Conservation (phyloP, 352 stramenopile species). For the Pythium angustatum region DNA sequence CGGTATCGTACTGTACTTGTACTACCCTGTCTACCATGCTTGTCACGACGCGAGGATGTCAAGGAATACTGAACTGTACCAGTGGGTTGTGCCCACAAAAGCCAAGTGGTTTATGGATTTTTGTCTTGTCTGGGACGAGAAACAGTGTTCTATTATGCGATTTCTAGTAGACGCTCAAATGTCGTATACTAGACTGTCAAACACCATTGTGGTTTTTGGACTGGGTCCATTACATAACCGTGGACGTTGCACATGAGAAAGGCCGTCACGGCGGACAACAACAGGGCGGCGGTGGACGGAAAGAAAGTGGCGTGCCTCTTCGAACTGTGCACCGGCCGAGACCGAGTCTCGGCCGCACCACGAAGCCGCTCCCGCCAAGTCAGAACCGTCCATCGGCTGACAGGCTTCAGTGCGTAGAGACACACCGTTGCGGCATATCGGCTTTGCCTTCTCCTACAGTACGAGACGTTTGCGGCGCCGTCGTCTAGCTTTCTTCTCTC, state of each 20-base stretch:
- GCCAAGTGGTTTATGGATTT: conserved; percentile 30
- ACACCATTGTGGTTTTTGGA: conserved; percentile 19
- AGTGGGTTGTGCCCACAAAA: conserved; percentile 1
- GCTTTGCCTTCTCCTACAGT: background rate
- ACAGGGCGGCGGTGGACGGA: conserved; percentile 4
- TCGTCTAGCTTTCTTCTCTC: conserved; percentile 8
- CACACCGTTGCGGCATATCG: conserved; percentile 1
- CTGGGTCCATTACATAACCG: conserved; percentile 19
- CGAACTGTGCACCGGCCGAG: conserved; percentile 21
- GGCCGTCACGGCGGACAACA: conserved; percentile 3
- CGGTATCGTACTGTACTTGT: too few species aligned
- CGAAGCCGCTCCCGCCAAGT: background rate
- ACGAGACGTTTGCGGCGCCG: background rate
- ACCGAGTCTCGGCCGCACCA: too few species aligned
- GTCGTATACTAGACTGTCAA: background rate
- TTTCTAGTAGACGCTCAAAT: background rate
- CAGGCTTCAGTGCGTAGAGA: conserved; percentile 15
- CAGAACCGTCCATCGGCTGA: background rate
- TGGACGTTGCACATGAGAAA: conserved; percentile 13
- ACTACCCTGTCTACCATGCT: too few species aligned
- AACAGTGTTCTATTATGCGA: background rate
- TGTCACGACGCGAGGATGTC: conserved; percentile 9
- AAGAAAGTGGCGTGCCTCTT: conserved; percentile 17
- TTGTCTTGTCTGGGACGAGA: background rate
- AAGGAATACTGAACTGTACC: conserved; percentile 2